Percentiles rank a stretch among this genome's conserved stretches.
Evolutionary conservation across 2,329 filamentous ascomycete species (phyloP).

Genomic region (Paecilomyces formosus): DNA sequence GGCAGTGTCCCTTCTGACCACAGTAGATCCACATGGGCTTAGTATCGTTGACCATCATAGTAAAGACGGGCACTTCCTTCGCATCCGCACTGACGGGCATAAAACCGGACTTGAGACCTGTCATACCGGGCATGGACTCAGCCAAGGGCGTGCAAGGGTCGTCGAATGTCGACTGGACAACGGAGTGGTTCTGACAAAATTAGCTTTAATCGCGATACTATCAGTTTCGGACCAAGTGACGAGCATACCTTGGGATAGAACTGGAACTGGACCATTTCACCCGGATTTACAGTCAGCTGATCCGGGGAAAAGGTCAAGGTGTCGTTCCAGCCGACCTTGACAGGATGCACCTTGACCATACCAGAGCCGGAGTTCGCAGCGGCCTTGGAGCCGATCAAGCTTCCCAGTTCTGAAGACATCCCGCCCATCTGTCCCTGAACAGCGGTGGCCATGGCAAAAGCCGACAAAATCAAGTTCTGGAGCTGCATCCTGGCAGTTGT

Average conservation of each 20-base stretch:
- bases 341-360: slow-evolving; percentile 48
- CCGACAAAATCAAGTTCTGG: not conserved
- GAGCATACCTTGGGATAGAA: slow-evolving; percentile 39
- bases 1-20: slow-evolving; percentile 65
- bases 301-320: slow-evolving; percentile 59
- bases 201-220: not conserved
- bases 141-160: slow-evolving; percentile 59
- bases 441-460: not conserved
- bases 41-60: slow-evolving; percentile 58
- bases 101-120: slow-evolving; percentile 51
- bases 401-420: not conserved
- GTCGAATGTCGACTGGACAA: slow-evolving; percentile 70
- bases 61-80: slow-evolving; percentile 59
- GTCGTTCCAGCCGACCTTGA: slow-evolving; percentile 53
- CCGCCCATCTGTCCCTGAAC: not conserved
- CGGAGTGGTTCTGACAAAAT: slow-evolving; percentile 60
- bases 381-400: not conserved
- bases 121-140: slow-evolving; percentile 44
- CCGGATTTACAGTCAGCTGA: slow-evolving; percentile 55
- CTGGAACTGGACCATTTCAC: slow-evolving; percentile 47
- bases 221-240: not conserved
- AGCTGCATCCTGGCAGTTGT: not conserved
- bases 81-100: slow-evolving; percentile 46
- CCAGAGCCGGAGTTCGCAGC: slow-evolving; percentile 13
- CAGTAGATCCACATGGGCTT: slow-evolving; percentile 74